Evolutionary conservation across 1,284 basidiomycete species (phyloP).

Genomic region (Leccinum pachyderme): DNA sequence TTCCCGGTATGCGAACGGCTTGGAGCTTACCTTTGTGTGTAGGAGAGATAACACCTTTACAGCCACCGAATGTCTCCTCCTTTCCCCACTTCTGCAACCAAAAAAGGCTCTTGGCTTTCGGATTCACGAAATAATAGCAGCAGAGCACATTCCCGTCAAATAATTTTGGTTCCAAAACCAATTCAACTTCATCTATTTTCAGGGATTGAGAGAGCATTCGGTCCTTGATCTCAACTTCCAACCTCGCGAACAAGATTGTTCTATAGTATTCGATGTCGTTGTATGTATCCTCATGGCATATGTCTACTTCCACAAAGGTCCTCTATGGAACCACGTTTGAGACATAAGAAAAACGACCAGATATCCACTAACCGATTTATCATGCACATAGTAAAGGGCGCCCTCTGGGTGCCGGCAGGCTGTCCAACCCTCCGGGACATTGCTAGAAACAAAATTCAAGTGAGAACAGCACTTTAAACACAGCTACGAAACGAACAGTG

Average conservation of each 20-base stretch:
- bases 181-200: slow-evolving; percentile 19
- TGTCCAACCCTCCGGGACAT: slow-evolving; percentile 23
- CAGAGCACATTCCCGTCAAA: slow-evolving; percentile 16
- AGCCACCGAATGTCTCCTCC: slow-evolving; percentile 19
- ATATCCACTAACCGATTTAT: slow-evolving; percentile 21
- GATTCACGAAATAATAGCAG: slow-evolving; percentile 33
- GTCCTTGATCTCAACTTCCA: slow-evolving; percentile 9
- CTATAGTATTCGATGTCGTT: slow-evolving; percentile 26
- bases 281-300: slow-evolving; percentile 13
- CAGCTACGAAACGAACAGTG: slow-evolving; percentile 14
- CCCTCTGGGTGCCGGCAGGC: slow-evolving; percentile 30
- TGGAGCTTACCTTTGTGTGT: slow-evolving; percentile 28
- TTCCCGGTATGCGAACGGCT: not conserved
- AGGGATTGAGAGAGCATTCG: slow-evolving; percentile 4
- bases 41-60: slow-evolving; percentile 17
- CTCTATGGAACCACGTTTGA: slow-evolving; percentile 19
- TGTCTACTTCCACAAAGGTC: slow-evolving; percentile 32
- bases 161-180: slow-evolving; percentile 29
- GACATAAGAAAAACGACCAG: not conserved
- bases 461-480: not conserved
- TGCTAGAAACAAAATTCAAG: slow-evolving; percentile 10
- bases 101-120: slow-evolving; percentile 24
- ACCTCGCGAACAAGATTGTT: slow-evolving; percentile 7
- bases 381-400: slow-evolving; percentile 29
- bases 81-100: slow-evolving; percentile 30